phyloP scores from a whole-genome alignment of 2,329 filamentous ascomycete genomes.

The Torrubiellomyces zombiae region DNA sequence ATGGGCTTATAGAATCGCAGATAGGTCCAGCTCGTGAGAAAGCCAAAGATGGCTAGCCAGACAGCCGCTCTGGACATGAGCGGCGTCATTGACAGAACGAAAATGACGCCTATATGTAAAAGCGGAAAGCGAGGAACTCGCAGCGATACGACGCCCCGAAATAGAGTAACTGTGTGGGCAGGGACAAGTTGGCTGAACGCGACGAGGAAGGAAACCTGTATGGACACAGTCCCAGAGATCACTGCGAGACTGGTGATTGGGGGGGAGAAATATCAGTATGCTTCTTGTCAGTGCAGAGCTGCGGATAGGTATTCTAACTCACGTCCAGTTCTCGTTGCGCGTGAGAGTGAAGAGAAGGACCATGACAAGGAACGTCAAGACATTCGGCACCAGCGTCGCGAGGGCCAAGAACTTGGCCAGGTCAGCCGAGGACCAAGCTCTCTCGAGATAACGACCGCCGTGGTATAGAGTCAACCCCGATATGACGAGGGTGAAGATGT shows the following conservation, averaged over 20 bases:
- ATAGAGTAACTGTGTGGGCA: slow-evolving; percentile 89
- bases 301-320: slow-evolving; percentile 17
- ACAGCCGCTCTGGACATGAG: slow-evolving; percentile 54
- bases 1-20: slow-evolving; percentile 83
- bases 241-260: slow-evolving; percentile 51
- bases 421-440: slow-evolving; percentile 85
- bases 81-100: slow-evolving; percentile 42
- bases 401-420: slow-evolving; percentile 80
- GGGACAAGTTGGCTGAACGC: slow-evolving; percentile 96
- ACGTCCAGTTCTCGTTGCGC: slow-evolving; percentile 52
- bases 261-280: background rate
- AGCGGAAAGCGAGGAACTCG: slow-evolving; percentile 60
- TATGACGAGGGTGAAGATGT: slow-evolving; percentile 69
- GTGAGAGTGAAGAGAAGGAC: slow-evolving; percentile 58
- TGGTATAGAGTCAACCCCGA: slow-evolving; percentile 71
- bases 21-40: slow-evolving; percentile 86
- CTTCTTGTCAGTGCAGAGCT: background rate
- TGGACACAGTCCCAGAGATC: slow-evolving; percentile 73
- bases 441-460: slow-evolving; percentile 85
- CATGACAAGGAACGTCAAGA: slow-evolving; percentile 56
- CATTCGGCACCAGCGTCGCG: slow-evolving; percentile 63
- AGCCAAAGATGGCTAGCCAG: slow-evolving; percentile 63
- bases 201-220: slow-evolving; percentile 88
- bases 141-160: slow-evolving; percentile 74
- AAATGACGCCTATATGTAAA: slow-evolving; percentile 58